A percentile compares a stretch with the other conserved stretches of the same genome.
phyloP scores from a whole-genome alignment of 306 rosid genomes.

The Gastrolobium bilobum region DNA sequence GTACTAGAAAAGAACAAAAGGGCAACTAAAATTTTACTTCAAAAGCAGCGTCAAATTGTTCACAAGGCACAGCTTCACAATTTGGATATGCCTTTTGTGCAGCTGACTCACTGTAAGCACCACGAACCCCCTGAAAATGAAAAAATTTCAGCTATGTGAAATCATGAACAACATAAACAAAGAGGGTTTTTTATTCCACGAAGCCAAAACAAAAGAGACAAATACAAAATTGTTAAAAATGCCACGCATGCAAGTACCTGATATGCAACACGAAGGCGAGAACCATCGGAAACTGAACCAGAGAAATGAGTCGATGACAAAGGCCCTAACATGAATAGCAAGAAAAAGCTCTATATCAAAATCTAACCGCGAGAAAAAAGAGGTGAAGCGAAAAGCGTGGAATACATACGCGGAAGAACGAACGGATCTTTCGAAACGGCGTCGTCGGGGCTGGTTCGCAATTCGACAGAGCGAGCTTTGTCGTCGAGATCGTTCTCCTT shows the following conservation, averaged over 20 bases:
- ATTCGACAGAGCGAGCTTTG: constrained; percentile 50
- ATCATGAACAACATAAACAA: background rate
- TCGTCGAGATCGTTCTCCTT: constrained; percentile 42
- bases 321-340: constrained; percentile 66
- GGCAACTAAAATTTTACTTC: constrained; percentile 58
- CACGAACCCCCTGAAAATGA: constrained; percentile 80
- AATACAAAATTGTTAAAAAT: background rate
- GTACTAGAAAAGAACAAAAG: background rate
- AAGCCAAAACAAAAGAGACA: background rate
- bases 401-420: constrained; percentile 64
- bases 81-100: constrained; percentile 94
- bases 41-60: constrained; percentile 90
- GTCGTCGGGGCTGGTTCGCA: constrained; percentile 52
- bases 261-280: constrained; percentile 89
- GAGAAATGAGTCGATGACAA: constrained; percentile 66
- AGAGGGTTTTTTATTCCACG: too few species aligned
- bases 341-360: background rate
- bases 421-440: constrained; percentile 61
- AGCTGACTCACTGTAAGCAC: constrained; percentile 94
- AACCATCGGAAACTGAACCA: constrained; percentile 63
- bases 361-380: background rate
- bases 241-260: constrained; percentile 63
- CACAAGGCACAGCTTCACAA: constrained; percentile 97
- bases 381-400: background rate
- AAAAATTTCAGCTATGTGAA: constrained; percentile 39